Evolutionary conservation across 371 early-diverging fungal species (phyloP), one percentile per base, ranked within the genome.

Genomic region (Nematocida parisii): DNA sequence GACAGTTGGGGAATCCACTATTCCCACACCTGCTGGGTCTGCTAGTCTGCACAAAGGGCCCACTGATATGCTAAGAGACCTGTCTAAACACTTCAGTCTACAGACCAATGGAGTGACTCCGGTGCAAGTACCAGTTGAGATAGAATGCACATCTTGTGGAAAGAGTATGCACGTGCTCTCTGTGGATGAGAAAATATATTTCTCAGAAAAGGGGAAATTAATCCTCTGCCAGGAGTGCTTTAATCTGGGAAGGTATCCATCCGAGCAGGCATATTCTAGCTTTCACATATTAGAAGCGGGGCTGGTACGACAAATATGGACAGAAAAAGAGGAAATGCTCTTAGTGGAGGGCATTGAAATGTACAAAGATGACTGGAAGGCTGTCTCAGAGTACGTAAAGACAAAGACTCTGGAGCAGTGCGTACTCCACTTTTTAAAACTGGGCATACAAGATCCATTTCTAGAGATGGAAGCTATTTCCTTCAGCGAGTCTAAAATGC

Each of bases 311-410:
- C 42, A 90, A 39, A 86, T 88, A 27, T 98, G 98, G 98, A 89
- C 91, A 1, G 94, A 94, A 75, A 91, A 95, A 85, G 98, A 98
- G 84, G 93, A 92, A 7, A 87, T 95, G 27, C 85, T 92, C 66
- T 89, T 98, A 44, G 87, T 98, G 55, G 97, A 96, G 87, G 97
- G 92, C 1, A 88, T 98, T 45, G 97, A 97, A 83, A 89, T 93
- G 89, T 93, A 89, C 87, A 85, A 84, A 56, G 94, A 96, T 73
- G 94, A 96, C 87, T 98, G 98, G 98, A 90, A 90, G 80, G 90
- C 90, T 52, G 92, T 98, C 71, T 90, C 94, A 11, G 91, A 91
- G 50, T 93, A 95, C 83, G 95, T 96, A 18, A 93, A 93, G 4
- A 94, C 94, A 45, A 91, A 93, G 60, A 90, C 92, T 13, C 89